These are phyloP conservation scores for Stagonosporopsis rhizophila DNA, from an alignment of 2,329 filamentous ascomycete species.

Conservation along the genomic window DNA sequence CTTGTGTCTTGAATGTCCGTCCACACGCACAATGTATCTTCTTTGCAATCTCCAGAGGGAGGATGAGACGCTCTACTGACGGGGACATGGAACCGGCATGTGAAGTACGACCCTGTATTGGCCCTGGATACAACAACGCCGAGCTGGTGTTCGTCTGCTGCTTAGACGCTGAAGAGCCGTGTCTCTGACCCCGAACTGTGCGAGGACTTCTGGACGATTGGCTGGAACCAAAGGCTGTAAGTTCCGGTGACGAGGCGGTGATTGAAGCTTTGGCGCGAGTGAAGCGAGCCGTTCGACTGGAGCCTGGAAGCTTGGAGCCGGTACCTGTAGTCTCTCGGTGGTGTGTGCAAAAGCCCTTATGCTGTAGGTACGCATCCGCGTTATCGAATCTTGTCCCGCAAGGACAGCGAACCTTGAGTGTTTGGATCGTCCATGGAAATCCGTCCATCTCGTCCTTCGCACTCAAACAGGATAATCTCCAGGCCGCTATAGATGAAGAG, in stretches of 20 bases:
- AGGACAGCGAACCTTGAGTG: not conserved
- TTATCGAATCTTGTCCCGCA: not conserved
- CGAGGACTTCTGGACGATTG: not conserved
- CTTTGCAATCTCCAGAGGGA: not conserved
- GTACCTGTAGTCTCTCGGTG: not conserved
- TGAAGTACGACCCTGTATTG: not conserved
- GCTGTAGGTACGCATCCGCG: not conserved
- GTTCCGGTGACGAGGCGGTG: not conserved
- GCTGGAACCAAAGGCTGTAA: not conserved
- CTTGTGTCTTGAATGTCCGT: not conserved
- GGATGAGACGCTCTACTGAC: not conserved
- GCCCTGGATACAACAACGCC: not conserved
- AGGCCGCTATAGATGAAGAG: no score
- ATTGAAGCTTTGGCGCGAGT: not conserved
- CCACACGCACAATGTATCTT: not conserved
- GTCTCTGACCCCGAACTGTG: not conserved
- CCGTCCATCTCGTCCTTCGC: not conserved
- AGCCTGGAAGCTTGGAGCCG: not conserved
- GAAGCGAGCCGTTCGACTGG: not conserved
- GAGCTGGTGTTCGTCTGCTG: not conserved
- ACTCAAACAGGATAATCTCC: not conserved
- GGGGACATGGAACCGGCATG: not conserved
- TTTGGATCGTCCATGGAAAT: not conserved
- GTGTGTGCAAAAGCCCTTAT: not conserved
- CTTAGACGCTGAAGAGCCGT: not conserved